Evolutionary conservation across 768 basidiomycete species (phyloP), one percentile per base, ranked within the genome.

Genomic region (Tulasnella sp.): DNA sequence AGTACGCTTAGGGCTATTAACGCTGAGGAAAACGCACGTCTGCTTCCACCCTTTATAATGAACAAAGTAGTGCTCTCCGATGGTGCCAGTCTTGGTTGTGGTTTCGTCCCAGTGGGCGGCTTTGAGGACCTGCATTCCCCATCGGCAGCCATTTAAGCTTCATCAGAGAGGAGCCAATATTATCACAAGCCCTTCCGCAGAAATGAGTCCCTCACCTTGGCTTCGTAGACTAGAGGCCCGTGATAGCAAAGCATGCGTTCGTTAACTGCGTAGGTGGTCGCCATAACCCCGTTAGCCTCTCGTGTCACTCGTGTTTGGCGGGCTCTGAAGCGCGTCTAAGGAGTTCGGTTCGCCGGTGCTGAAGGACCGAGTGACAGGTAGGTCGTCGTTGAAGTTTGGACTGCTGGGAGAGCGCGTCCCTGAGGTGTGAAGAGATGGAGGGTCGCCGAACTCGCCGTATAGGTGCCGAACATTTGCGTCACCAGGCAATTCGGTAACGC

Each of bases 11-110:
- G 0, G 19, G 15, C 42, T 1, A 45, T 45, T 14, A 19, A 4
- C 42, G 42, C 42, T 11, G 1, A 45, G n/a, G 25, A 22, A 19
- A 36, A 83, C 85, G 80, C 82, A 96, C 94, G 94, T 96, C 83
- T 94, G 93, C 82, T 98, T 99, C 97, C 97, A 99, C 11, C 97
- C 97, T 83, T 98, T 97, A 87, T 99, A 99, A 83, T 99, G 97
- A 49, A 99, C 96, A 78, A 93, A 91, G 83, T 94, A 98, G 80
- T 97, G 94, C 3, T 89, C 88, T 7, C 96, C 97, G 2, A 87
- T 82, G 12, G 83, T 82, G 7, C 90, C 89, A 6, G 88, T 86
- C 54, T 88, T 85, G 0, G 90, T 88, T 74, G 85, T 90, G 22
- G 85, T 83, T 79, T 91, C 90, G 77, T 90, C 89, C 84, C 89